These are phyloP conservation scores for Cystobasidium ongulense DNA, from an alignment of 768 basidiomycete genomes.

Conservation along the genomic window DNA sequence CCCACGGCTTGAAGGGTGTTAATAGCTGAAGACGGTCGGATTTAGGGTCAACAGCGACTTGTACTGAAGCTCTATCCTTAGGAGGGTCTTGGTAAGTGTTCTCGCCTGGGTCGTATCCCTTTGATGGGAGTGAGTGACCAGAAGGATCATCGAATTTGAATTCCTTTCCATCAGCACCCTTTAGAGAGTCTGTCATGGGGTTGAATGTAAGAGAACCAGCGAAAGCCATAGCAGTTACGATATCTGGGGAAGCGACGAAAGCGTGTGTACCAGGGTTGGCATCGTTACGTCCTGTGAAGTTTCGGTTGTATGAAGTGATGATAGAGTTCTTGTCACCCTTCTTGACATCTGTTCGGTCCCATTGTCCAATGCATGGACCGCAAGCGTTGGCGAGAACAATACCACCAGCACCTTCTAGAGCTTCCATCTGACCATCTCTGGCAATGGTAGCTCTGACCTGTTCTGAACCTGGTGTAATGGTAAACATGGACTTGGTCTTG, in stretches of 20 bases:
- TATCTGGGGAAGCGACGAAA: slow-evolving; percentile 84
- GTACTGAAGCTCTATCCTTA: slow-evolving; percentile 66
- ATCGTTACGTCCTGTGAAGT: slow-evolving; percentile 99
- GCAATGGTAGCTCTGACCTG: slow-evolving; percentile 96
- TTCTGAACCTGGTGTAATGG: slow-evolving; percentile 95
- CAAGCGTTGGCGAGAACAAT: slow-evolving; percentile 95
- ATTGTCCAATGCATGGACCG: slow-evolving; percentile 98
- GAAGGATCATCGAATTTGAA: slow-evolving; percentile 94
- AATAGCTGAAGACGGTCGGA: slow-evolving; percentile 86
- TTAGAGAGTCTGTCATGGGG: slow-evolving; percentile 82
- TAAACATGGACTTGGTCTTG: slow-evolving; percentile 84
- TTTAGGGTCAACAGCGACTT: slow-evolving; percentile 74
- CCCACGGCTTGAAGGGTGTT: slow-evolving; percentile 81
- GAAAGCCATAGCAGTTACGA: slow-evolving; percentile 95
- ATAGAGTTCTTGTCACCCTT: slow-evolving; percentile 97
- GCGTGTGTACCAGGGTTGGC: slow-evolving; percentile 98
- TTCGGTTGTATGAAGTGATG: slow-evolving; percentile 99
- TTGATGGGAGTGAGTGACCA: slow-evolving; percentile 86
- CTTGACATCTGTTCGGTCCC: slow-evolving; percentile 93
- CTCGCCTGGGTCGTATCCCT: slow-evolving; percentile 92
- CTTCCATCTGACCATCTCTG: slow-evolving; percentile 83
- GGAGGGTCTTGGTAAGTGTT: slow-evolving; percentile 96
- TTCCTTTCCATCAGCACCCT: slow-evolving; percentile 80
- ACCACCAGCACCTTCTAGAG: slow-evolving; percentile 81
- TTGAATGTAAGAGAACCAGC: slow-evolving; percentile 92